Evolutionary conservation across 371 early-diverging fungal species (phyloP), one percentile per base, ranked within the genome.

Genomic region (Haplosporangium sp.): DNA sequence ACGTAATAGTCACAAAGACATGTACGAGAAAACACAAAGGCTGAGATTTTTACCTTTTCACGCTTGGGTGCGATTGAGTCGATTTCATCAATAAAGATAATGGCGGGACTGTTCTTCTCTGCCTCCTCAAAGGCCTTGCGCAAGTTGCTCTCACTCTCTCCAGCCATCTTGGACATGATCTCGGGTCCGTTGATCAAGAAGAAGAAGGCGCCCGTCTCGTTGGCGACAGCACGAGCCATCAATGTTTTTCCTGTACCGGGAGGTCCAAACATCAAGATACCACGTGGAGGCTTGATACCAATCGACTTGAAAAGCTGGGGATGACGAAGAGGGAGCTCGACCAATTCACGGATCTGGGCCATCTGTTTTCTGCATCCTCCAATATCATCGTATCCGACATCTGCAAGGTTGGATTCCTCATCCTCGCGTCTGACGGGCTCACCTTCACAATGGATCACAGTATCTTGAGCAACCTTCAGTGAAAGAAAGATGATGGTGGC

Each of bases 81-180:
- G 60, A 99, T 93, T 80, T 99, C 99, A 84, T 99, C 99, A 77
- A 99, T 98, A 72, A 99, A 98, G 77, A 98, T 96, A 67, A 99
- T 99, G 61, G 99, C 90, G 9, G 99, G 99, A 54, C 95, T 91
- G 84, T 99, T 96, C 87, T 99, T 97, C 84, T 98, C 98, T 42
- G 99, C 99, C 83, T 99, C 99, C 75, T 99, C 98, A 71, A 99
- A 99, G 2, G 97, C 98, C 85, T 99, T 98, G 72, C 99, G 92
- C 67, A 99, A 83, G 86, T 99, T 99, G 77, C 94, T 94, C 84
- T 99, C 99, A 71, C 95, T 95, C 81, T 99, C 99, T 81, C 99
- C 99, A 54, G 98, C 96, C 97, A 99, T 98, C 88, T 99, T 99
- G 65, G 96, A 96, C 99, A 99, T 98, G 80, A 99, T 97, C 77